Percentiles rank a stretch among this genome's conserved stretches.
phyloP scores from a whole-genome alignment of 345 rosid genomes.

The Carallia pectinifolia region DNA sequence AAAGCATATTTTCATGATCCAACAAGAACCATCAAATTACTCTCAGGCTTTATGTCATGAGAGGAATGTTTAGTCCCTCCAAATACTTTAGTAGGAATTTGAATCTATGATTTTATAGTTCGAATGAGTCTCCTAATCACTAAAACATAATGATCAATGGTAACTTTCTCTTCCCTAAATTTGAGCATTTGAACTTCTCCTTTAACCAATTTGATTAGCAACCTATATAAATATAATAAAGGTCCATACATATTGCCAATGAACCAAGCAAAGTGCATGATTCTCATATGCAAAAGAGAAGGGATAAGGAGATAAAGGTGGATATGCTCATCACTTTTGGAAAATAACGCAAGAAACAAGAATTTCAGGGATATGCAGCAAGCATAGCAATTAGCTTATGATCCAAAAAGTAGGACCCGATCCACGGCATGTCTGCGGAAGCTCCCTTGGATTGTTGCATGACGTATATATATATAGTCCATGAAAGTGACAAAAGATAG shows the following conservation, averaged over 20 bases:
- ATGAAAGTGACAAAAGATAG: constrained; percentile 20
- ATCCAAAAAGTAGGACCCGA: constrained; percentile 12
- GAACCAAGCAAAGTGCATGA: constrained; percentile 31
- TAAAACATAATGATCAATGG: no score
- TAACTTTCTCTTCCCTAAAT: no score
- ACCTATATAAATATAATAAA: not conserved
- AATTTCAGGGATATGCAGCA: constrained; percentile 13
- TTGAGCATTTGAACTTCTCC: no score
- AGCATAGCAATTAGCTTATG: not conserved
- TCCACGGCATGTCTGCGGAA: not conserved
- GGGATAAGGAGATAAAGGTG: constrained; percentile 47
- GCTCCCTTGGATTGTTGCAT: constrained; percentile 17
- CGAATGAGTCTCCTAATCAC: no score
- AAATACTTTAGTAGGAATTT: no score
- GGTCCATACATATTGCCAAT: not conserved
- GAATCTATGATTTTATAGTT: no score
- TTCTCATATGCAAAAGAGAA: constrained; percentile 6
- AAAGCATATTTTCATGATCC: no score
- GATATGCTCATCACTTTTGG: constrained; percentile 33
- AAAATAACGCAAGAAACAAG: constrained; percentile 11
- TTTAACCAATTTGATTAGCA: not conserved
- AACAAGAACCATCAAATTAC: no score
- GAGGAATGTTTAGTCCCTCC: no score
- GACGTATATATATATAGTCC: constrained; percentile 18
- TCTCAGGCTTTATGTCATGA: no score